Evolutionary conservation across 139 green algal genomes (phyloP), one percentile per base, ranked within the genome.

Genomic region (Astrephomene gubernaculifera): DNA sequence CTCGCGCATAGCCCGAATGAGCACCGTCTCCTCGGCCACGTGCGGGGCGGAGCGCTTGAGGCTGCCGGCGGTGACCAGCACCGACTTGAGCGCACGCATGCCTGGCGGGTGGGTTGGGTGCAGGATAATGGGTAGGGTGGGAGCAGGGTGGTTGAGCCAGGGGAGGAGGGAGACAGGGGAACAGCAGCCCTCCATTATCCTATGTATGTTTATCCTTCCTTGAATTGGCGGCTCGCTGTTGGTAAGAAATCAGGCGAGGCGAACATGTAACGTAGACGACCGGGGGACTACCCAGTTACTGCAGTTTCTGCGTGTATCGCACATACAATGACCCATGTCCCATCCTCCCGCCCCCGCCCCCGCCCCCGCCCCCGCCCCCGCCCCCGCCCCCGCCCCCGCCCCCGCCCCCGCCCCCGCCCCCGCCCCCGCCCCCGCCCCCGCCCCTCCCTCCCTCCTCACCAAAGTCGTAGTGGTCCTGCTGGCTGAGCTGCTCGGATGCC

Each of bases 51-150:
- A 79, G 39, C 94, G 90, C 90, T 96, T 96, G 5, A 96, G 89
- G 5, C 54, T 68, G 64, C 94, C 95, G 12, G 95, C 95, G 89
- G 95, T 95, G 9, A 97, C 88, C 61, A 98, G 90, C 88, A 97
- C 94, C 9, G 88, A 92, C 92, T 97, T 97, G 31, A 98, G 70
- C 7, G 94, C 94, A 29, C 95, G 90, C 95, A 98, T 97, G 87
- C 95, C 74, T 82, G 54, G 2, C 12, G 8, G 27, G 35, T 4
- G 19, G 10, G 9, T 2, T n/a, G 9, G 35, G 10, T 4, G 14
- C 38, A 4, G 21, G 67, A 22, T 4, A 45, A 45, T 27, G 64
- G 64, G 8, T 33, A n/a, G 22, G 57, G 22, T 33, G 57, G 19
- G 57, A n/a, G 57, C n/a, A 65, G 22, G 57, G 49, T 25, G 49